phyloP scores from a whole-genome alignment of 768 basidiomycete species.

The Tubosaeta sp. region DNA sequence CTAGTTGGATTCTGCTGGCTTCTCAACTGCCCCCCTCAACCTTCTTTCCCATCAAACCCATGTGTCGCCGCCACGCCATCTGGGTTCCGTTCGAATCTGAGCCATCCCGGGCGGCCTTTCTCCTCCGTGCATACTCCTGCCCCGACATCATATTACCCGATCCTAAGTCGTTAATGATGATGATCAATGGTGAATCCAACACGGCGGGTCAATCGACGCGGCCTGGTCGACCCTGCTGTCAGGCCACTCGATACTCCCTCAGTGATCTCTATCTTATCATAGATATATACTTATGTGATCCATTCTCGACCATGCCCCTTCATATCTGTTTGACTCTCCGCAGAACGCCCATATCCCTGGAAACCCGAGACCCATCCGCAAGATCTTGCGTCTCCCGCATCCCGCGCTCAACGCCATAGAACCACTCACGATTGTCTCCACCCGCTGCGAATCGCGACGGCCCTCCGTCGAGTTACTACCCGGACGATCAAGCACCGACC shows the following conservation, averaged over 20 bases:
- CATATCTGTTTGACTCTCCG: not conserved
- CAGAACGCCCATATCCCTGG: not conserved
- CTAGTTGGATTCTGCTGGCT: not conserved
- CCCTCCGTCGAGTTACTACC: slow-evolving; percentile 10
- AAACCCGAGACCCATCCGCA: not conserved
- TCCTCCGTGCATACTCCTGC: slow-evolving; percentile 4
- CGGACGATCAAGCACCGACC: not conserved
- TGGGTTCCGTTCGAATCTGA: slow-evolving; percentile 2
- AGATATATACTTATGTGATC: not conserved
- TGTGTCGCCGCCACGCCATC: not conserved
- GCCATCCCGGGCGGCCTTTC: not conserved
- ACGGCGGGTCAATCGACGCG: not conserved
- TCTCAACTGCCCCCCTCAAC: slow-evolving; percentile 1
- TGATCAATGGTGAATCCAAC: slow-evolving; percentile 10
- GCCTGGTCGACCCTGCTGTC: not conserved
- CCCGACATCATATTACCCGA: not conserved
- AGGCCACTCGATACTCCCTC: not conserved
- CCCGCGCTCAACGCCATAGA: not conserved
- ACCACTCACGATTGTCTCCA: not conserved
- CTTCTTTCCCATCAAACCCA: slow-evolving; percentile 9
- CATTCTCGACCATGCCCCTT: not conserved
- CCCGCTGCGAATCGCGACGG: slow-evolving; percentile 15
- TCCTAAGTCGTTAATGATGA: not conserved
- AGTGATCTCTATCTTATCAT: slow-evolving; percentile 6
- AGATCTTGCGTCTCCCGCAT: not conserved